These are phyloP conservation scores for Cladosporium sp. DNA, from an alignment of 2,329 filamentous ascomycete genomes.

Conservation along the genomic window DNA sequence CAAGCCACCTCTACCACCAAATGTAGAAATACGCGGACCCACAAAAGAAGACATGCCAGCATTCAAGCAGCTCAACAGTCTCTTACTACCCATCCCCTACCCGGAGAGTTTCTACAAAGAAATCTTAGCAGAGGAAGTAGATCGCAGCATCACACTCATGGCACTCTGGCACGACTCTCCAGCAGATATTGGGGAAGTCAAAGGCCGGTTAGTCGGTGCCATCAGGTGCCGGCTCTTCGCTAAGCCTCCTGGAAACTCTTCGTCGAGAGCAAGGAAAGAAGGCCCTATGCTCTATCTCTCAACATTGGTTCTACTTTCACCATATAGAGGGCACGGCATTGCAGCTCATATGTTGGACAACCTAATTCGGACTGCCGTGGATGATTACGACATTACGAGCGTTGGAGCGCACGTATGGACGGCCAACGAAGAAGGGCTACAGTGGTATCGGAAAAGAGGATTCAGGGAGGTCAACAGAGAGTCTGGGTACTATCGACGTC, in stretches of 20 bases:
- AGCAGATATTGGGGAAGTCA: constrained; percentile 11
- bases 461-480: constrained; percentile 52
- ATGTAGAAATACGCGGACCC: constrained; percentile 51
- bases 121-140: constrained; percentile 51
- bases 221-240: constrained; percentile 45
- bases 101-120: constrained; percentile 58
- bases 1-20: constrained; percentile 35
- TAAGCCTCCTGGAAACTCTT: constrained; percentile 14
- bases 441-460: constrained; percentile 57
- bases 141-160: constrained; percentile 53
- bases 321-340: constrained; percentile 55
- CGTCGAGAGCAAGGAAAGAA: constrained; percentile 14
- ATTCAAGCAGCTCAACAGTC: constrained; percentile 54
- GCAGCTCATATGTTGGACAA: constrained; percentile 50
- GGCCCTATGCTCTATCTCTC: constrained; percentile 54
- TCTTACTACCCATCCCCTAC: constrained; percentile 60
- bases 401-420: constrained; percentile 64
- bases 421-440: constrained; percentile 55
- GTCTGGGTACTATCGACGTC: constrained; percentile 55
- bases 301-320: constrained; percentile 56
- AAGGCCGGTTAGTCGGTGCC: constrained; percentile 41
- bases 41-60: constrained; percentile 51
- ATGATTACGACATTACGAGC: constrained; percentile 46
- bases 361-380: constrained; percentile 34
- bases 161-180: constrained; percentile 53